Evolutionary conservation across 176 grass and related monocot genomes (phyloP), one percentile per base, ranked within the genome.

Genomic region (Puccinellia tenuiflora): DNA sequence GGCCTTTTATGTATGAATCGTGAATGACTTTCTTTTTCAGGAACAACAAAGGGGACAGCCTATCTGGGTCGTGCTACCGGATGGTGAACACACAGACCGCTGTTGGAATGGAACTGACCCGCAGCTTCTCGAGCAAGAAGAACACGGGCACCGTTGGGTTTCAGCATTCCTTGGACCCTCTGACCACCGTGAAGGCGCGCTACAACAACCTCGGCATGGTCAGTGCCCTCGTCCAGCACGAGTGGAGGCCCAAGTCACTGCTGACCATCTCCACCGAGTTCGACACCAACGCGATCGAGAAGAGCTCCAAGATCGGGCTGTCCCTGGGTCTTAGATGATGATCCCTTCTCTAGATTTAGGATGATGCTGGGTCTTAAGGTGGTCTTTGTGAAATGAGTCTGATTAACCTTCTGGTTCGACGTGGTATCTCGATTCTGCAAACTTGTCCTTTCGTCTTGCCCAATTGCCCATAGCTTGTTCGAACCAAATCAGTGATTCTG

Each of bases 171-270:
- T 14, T 93, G 75, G 82, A 96, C 57, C 73, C 86, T 45, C 30
- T 68, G 55, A 93, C 94, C 33, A 76, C 80, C 69, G 69, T 93
- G 78, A 93, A 96, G 85, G 73, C 61, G 3, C 86, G 91, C 46
- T 85, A 85, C 72, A 89, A 88, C 88, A 93, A 81, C 85, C 63
- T 85, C 29, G 88, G 94, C 69, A 81, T 86, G 53, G 84, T 82
- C 54, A 87, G 67, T 10, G 94, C 88, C 46, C 86, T 96, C 68
- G 67, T 91, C 51, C 86, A 96, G 91, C 88, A 96, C n/a, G 88
- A 86, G 72, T 89, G 78, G 86, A 81, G 68, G 55, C 84, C 86
- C 34, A 89, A 91, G 24, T 91, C 94, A 21, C 34, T 93, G 56
- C 53, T 91, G 59, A 91, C 91, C 42, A 22, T 96, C 29, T 87